Base-by-base conservation (phyloP, 345 rosid genomes). In the Murraya koenigii region DNA sequence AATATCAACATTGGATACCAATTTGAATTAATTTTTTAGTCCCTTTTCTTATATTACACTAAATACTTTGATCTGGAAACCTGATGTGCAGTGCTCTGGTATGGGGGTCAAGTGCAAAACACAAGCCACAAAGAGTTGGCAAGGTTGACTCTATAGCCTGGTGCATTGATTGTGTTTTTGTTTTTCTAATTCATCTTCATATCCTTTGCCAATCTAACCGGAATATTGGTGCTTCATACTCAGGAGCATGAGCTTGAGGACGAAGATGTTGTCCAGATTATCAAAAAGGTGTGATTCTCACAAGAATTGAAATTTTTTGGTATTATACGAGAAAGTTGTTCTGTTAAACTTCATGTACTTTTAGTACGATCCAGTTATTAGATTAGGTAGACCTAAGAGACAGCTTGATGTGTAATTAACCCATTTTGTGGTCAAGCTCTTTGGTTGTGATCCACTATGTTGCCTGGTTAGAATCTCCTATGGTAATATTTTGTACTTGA, bases 71-170 rank as follows among this genome's bases (percentile, higher is more conserved):
- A 69, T 78, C 19, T 72, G 77, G 75, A 35, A 17, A 38, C 77
- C 25, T 83, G 66, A 61, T 81, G 65, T 81, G 65, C 95, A 94
- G 99, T 70, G 97, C 97, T 72, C 80, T 96, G 38, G 98, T 94
- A 10, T 96, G 99, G 99, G 99, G 99, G 71, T 96, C 99, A 5
- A 96, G 99, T 44, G 98, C 69, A 5, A 96, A 96, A 85, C 99
- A 96, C 90, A 96, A 94, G 87, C 99, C 99, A 7, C 99, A 96
- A 77, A 91, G 99, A 84, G 99, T 96, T 81, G 99, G 98, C 91
- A 96, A 93, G 99, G 98, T 96, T 49, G 75, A 73, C 67, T 75
- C 67, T 17, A 25, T 26, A 66, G 63, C 68, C 67, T 25, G 17
- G 58, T 80, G n/a, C n/a, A n/a, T n/a, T 44, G 3, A 60, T 38